Percentiles rank a stretch among this genome's conserved stretches.
Conservation (phyloP, 257 asterid genomes). For the Eucommia ulmoides region DNA sequence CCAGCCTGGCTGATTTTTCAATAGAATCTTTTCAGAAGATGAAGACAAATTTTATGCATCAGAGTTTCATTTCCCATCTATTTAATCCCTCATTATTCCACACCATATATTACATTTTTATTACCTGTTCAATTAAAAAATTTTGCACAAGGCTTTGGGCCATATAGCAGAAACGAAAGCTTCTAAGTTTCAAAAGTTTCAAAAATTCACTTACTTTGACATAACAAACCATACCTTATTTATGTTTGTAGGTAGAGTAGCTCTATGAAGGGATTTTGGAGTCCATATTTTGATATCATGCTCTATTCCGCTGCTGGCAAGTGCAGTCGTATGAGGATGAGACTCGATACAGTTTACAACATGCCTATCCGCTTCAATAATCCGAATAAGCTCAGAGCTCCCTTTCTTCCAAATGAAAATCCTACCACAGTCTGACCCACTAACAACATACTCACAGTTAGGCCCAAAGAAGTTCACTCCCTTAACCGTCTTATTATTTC, state of each 20-base stretch:
- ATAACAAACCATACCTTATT: conserved; percentile 38
- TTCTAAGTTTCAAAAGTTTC: background rate
- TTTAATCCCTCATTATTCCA: too few relatives aligned
- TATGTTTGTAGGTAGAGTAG: conserved; percentile 48
- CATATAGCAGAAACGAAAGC: background rate
- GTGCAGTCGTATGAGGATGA: conserved; percentile 68
- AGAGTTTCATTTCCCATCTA: too few relatives aligned
- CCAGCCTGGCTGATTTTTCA: too few relatives aligned
- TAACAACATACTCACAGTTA: conserved; percentile 71
- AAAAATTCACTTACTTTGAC: too few relatives aligned
- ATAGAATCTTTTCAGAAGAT: too few relatives aligned
- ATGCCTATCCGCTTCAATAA: conserved; percentile 68
- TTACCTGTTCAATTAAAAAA: too few relatives aligned
- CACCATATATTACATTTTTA: too few relatives aligned
- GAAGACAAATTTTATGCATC: too few relatives aligned
- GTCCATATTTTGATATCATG: conserved; percentile 69
- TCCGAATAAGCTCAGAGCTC: conserved; percentile 69
- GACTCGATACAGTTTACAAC: conserved; percentile 78
- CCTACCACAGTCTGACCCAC: conserved; percentile 94
- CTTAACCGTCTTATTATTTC: conserved; percentile 65
- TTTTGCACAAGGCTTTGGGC: background rate
- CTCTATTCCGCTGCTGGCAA: conserved; percentile 90
- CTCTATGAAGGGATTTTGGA: conserved; percentile 64
- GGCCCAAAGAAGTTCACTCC: conserved; percentile 89
- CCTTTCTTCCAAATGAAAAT: conserved; percentile 89